Base-by-base conservation (phyloP, 805 yeast species). In the Lipomyces spencermartinsiae region DNA sequence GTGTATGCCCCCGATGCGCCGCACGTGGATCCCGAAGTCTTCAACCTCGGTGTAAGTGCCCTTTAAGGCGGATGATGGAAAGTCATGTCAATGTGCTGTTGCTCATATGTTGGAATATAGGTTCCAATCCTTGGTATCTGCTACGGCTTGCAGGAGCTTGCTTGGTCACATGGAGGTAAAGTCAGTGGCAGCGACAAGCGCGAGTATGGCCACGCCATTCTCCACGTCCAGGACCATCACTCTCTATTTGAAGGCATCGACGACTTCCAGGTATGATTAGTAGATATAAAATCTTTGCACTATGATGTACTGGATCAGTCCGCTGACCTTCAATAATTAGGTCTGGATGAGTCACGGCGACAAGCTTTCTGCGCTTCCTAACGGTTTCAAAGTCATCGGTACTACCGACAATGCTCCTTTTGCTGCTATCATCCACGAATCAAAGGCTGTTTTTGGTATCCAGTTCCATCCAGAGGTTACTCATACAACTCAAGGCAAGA, bases 331-430 rank as follows among this genome's bases (percentile, higher is more conserved):
- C 43, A 43, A 25, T 34, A 22, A 25, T 25, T 49, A 66, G 64
- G 98, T 95, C 71, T 95, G 99, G 99, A 95, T 95, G 99, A 93
- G 98, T 60, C 99, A 95, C 81, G 97, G 97, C 78, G 99, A 95
- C 83, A 95, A 95, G 84, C 85, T 95, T 77, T 88, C 88, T 76
- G 91, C 94, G 63, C 85, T 95, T 74, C 99, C 99, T 76, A 85
- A 86, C 58, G 97, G 96, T 53, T 95, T 87, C 86, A 87, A 89
- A 79, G 86, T 90, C 69, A 92, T 93, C 70, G 99, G 98, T 64
- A 88, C 92, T 56, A 90, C 97, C 65, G 92, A 85, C 74, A 95
- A 95, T 86, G 95, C 98, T 56, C 99, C 98, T 67, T 95, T 77
- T 82, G 97, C 97, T 75, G 98, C 97, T 78, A 89, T 95, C 80